Evolutionary conservation across 805 yeast genomes (phyloP), one percentile per base, ranked within the genome.

Genomic region (Metschnikowia gruessii): DNA sequence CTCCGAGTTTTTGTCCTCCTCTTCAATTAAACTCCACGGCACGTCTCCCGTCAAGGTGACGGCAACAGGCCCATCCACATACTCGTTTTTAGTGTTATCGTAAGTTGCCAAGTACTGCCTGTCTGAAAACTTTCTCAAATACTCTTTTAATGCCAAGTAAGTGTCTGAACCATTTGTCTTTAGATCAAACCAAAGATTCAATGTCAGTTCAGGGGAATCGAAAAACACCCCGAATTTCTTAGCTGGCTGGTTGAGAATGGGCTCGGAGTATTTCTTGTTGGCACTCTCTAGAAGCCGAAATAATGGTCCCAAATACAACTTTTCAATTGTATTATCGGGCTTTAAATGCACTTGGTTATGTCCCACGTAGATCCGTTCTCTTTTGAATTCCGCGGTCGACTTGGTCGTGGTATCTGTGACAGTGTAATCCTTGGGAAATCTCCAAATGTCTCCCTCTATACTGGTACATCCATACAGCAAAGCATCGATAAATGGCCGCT

Each of bases 381-480:
- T 35, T n/a, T 32, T n/a, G 16, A 45, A 45, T 9, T 28, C 16
- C 24, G 53, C 49, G 9, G 69, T 57, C 16, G 71, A 50, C 37
- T 49, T 40, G 6, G 64, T 51, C 12, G 46, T 47, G 49, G 71
- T 69, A 46, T 61, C 57, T 55, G 49, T 61, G 46, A 56, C 62
- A 53, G 52, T 49, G 30, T 66, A 66, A 12, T 63, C 65, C 3
- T 63, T 56, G 4, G 64, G 62, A 43, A 74, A 75, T 40, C 58
- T 63, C 85, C 85, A 82, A 15, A 81, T 73, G 56, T 83, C 90
- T n/a, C 83, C 83, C 62, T 83, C 90, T 1, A 83, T 70, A 40
- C 85, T 77, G 36, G 70, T 69, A 31, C 77, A 71, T 2, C 88
- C 90, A 11, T 74, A 59, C 16, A 69, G 61, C 30, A 78, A 59